Conservation (phyloP, 345 rosid species). For the Euclidium syriacum region DNA sequence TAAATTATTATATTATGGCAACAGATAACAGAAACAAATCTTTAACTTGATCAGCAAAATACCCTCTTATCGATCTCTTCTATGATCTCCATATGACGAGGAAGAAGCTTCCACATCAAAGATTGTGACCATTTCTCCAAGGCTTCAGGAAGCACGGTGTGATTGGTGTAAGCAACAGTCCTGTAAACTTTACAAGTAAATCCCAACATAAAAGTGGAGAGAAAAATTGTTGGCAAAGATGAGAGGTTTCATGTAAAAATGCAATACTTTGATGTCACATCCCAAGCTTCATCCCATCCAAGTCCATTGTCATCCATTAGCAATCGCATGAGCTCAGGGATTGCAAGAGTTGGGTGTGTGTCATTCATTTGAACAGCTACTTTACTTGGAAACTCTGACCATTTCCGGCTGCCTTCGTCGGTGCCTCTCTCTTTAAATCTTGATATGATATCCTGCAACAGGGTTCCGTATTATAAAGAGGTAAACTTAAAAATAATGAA, state of each 20-base stretch:
- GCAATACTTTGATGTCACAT: constrained; percentile 62
- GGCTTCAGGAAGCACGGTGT: constrained; percentile 99
- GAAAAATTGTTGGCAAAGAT: background rate
- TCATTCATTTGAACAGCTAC: constrained; percentile 95
- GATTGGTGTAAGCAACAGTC: constrained; percentile 94
- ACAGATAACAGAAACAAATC: constrained; percentile 2
- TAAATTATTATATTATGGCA: constrained; percentile 3
- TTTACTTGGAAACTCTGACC: constrained; percentile 91
- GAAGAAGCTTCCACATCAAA: constrained; percentile 95
- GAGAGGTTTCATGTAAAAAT: constrained; percentile 1
- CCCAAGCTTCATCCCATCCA: constrained; percentile 99
- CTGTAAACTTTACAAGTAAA: constrained; percentile 36
- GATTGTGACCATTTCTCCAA: constrained; percentile 95
- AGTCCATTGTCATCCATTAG: constrained; percentile 87
- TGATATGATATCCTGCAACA: constrained; percentile 72
- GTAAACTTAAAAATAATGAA: background rate
- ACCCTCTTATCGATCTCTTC: constrained; percentile 92
- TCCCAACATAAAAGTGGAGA: constrained; percentile 1
- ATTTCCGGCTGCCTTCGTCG: constrained; percentile 46
- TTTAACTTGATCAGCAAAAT: constrained; percentile 12
- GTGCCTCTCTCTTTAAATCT: constrained; percentile 78
- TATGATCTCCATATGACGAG: constrained; percentile 99
- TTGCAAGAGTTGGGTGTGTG: constrained; percentile 97
- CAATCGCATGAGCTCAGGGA: constrained; percentile 93
- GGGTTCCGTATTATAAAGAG: constrained; percentile 6